Percentiles rank a stretch among this genome's conserved stretches.
phyloP scores from a whole-genome alignment of 2,329 filamentous ascomycete genomes.

The Mycogone perniciosa region DNA sequence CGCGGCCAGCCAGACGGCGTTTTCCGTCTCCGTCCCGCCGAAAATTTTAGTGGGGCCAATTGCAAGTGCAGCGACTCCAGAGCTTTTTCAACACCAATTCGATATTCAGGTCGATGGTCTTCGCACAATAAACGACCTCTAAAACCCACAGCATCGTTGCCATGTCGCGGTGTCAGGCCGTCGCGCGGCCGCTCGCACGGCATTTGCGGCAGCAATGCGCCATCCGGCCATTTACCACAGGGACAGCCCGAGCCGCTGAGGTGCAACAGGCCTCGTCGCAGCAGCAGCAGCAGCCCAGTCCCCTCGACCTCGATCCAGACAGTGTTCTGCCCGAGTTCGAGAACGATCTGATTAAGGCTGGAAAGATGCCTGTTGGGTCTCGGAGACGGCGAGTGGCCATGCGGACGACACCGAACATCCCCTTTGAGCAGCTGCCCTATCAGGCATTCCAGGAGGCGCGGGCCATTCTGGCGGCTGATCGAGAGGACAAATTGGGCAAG shows the following conservation, averaged over 20 bases:
- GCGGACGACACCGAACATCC: conserved; percentile 58
- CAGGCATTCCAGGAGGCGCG: conserved; percentile 97
- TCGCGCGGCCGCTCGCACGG: conserved; percentile 49
- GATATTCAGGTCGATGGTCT: too few species aligned
- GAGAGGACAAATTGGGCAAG: conserved; percentile 69
- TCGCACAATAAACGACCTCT: too few species aligned
- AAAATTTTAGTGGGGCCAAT: conserved; percentile 25
- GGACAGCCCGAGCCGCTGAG: conserved; percentile 27
- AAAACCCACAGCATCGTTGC: conserved; percentile 7
- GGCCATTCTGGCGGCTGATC: conserved; percentile 72
- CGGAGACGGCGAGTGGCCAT: conserved; percentile 74
- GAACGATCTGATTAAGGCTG: conserved; percentile 64
- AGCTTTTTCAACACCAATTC: neutral
- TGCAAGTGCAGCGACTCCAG: conserved; percentile 6
- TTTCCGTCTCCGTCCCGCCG: conserved; percentile 15
- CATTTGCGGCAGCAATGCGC: conserved; percentile 40
- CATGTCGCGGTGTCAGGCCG: conserved; percentile 57
- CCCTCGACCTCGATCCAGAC: conserved; percentile 54
- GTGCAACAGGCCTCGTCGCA: conserved; percentile 15
- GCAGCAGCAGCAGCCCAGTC: conserved; percentile 22
- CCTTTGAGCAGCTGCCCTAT: conserved; percentile 91
- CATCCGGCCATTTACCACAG: conserved; percentile 31
- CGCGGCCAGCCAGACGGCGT: conserved; percentile 11
- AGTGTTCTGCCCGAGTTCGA: conserved; percentile 52
- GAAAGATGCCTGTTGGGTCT: conserved; percentile 71